phyloP scores from a whole-genome alignment of 805 yeast genomes.

The Cyberlindnera euphorbiiphila region DNA sequence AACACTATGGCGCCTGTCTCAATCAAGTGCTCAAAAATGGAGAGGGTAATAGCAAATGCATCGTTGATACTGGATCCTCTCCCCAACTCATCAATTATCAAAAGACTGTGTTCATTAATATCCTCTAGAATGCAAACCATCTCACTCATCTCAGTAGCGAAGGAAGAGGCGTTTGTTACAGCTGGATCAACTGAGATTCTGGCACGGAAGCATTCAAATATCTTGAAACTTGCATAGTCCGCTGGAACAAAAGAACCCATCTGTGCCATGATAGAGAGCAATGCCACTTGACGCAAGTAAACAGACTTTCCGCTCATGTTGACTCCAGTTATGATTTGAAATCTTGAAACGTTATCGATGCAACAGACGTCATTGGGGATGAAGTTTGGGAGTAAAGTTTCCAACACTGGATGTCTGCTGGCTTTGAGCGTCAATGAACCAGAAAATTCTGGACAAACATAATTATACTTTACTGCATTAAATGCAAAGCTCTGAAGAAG shows the following conservation, averaged over 20 bases:
- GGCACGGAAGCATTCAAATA: slow-evolving; percentile 36
- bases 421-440: slow-evolving; percentile 27
- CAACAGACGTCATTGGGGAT: slow-evolving; percentile 39
- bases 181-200: slow-evolving; percentile 34
- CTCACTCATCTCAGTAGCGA: slow-evolving; percentile 45
- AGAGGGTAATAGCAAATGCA: slow-evolving; percentile 49
- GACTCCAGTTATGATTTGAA: slow-evolving; percentile 54
- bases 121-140: slow-evolving; percentile 42
- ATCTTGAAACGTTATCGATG: slow-evolving; percentile 33
- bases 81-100: slow-evolving; percentile 54
- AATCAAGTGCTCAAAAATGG: slow-evolving; percentile 38
- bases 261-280: slow-evolving; percentile 50
- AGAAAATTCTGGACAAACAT: slow-evolving; percentile 37
- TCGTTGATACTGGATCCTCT: slow-evolving; percentile 49
- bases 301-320: slow-evolving; percentile 65
- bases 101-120: slow-evolving; percentile 30
- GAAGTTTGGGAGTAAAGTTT: slow-evolving; percentile 27
- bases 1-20: slow-evolving; percentile 31
- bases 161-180: slow-evolving; percentile 35
- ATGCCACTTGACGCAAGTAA: slow-evolving; percentile 48
- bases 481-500: slow-evolving; percentile 34
- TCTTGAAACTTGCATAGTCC: slow-evolving; percentile 37
- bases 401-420: slow-evolving; percentile 43
- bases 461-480: slow-evolving; percentile 25
- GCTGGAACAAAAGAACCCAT: slow-evolving; percentile 53